Base-by-base conservation (phyloP, 2,329 filamentous ascomycete species). In the Zalaria sp. region DNA sequence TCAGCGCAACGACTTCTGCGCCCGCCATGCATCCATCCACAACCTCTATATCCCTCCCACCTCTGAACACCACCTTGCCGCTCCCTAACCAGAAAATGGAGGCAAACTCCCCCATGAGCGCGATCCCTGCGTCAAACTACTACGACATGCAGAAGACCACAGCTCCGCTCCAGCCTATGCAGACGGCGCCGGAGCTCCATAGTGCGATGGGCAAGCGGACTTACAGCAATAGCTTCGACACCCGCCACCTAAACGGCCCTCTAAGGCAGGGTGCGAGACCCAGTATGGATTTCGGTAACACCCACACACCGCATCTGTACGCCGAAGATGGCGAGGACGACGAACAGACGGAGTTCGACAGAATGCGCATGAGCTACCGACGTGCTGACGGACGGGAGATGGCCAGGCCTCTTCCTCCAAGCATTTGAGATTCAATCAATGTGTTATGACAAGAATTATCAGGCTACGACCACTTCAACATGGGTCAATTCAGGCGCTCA, bases 191-290 rank as follows among this genome's bases (percentile, higher is more conserved):
- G 42, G 48, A 47, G 4, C 46, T 53, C 5, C 54, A 53, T 7
- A 42, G 50, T 18, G 55, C 60, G 5, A 59, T 57, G 5, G 57
- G 63, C 44, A 71, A 71, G 50, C 65, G 67, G 36, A 60, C 61
- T 27, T 69, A 62, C 51, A 62, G 62, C 25, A 56, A 59, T 41
- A 65, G 65, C 5, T 71, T 71, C 46, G 58, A 64, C 43, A 63
- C 62, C 28, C 51, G 54, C 10, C 62, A 68, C 47, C 50, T 67
- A 35, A 58, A 57, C 27, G 61, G 63, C 43, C 65, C 64, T 6
- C 51, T 70, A 39, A 58, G 63, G 18, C 56, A 63, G 42, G 67
- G 67, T 35, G 65, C 64, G 11, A 55, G 66, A 37, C 66, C 66
- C 4, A 58, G 39, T 32, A 26, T 36, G 56, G 38, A 53, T 52